Percentiles rank a stretch among this genome's conserved stretches.
phyloP scores from a whole-genome alignment of 2,329 filamentous ascomycete species.

The Penicillium olsonii region DNA sequence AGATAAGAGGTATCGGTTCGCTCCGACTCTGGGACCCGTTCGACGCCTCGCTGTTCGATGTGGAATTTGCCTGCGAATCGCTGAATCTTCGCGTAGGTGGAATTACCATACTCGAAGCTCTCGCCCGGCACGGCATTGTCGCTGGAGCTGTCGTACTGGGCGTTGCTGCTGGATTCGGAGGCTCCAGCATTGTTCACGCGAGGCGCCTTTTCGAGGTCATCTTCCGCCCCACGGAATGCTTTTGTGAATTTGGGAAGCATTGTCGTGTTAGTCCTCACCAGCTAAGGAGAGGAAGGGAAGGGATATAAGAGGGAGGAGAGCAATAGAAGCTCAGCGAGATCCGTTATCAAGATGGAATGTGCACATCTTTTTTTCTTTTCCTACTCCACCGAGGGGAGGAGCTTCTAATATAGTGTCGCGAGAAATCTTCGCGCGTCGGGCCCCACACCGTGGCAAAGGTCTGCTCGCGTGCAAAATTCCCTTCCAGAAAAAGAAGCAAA shows the following conservation, averaged over 20 bases:
- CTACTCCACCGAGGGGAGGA: conserved; percentile 15
- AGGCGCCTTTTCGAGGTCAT: conserved; percentile 38
- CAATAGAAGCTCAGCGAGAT: conserved; percentile 21
- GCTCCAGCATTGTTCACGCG: conserved; percentile 24
- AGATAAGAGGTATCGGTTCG: conserved; percentile 64
- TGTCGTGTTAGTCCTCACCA: conserved; percentile 13
- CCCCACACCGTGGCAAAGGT: conserved; percentile 22
- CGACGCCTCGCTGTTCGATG: conserved; percentile 74
- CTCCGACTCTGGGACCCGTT: conserved; percentile 71
- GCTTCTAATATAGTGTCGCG: conserved; percentile 20
- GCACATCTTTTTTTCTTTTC: conserved; percentile 28
- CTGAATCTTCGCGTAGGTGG: conserved; percentile 60
- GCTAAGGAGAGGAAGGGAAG: conserved; percentile 14
- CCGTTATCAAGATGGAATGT: conserved; percentile 14
- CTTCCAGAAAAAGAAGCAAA: conserved; percentile 24
- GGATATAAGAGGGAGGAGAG: conserved; percentile 16
- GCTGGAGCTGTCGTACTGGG: conserved; percentile 16
- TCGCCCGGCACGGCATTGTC: conserved; percentile 58
- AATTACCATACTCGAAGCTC: conserved; percentile 59
- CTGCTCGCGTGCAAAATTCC: conserved; percentile 19
- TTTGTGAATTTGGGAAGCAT: conserved; percentile 17
- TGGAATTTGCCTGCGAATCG: conserved; percentile 65
- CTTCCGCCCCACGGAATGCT: conserved; percentile 23
- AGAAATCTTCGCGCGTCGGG: conserved; percentile 21
- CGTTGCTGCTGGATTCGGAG: conserved; percentile 34